Conservation (phyloP, 2,329 filamentous ascomycete genomes). For the Ceratocystis destructans region DNA sequence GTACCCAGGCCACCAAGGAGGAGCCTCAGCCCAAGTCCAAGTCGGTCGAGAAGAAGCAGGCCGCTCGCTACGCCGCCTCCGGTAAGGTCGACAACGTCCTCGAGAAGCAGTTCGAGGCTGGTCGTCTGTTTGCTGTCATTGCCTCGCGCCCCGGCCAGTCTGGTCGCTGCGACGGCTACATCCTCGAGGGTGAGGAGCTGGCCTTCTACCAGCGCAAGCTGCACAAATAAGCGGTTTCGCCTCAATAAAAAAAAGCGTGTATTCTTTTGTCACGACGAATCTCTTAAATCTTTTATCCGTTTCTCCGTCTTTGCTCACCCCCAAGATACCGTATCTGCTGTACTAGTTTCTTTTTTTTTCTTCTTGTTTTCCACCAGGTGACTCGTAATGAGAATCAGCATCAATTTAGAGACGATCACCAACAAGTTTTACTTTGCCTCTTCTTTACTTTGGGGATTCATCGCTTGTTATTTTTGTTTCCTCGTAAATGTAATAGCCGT, state of each 20-base stretch:
- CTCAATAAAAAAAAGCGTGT: slow-evolving; percentile 20
- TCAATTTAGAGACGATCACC: neutral
- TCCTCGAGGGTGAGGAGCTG: slow-evolving; percentile 98
- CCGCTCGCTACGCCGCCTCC: slow-evolving; percentile 60
- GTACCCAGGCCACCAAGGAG: slow-evolving; percentile 47
- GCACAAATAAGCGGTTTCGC: slow-evolving; percentile 63
- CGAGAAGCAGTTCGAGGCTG: slow-evolving; percentile 99
- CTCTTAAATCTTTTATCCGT: neutral
- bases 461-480: neutral
- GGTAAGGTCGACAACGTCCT: slow-evolving; percentile 89
- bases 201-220: slow-evolving; percentile 99
- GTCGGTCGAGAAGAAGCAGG: slow-evolving; percentile 92
- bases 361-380: slow-evolving; percentile 1
- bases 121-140: slow-evolving; percentile 89
- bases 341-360: neutral
- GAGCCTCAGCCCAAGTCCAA: slow-evolving; percentile 87
- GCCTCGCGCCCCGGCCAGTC: slow-evolving; percentile 91
- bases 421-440: neutral
- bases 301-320: too few relatives aligned
- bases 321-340: neutral
- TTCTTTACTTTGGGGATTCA: neutral
- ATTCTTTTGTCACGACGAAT: slow-evolving; percentile 13
- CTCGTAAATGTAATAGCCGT: neutral
- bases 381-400: slow-evolving; percentile 1
- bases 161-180: slow-evolving; percentile 91